These are phyloP conservation scores for Cercophora sp. DNA, from an alignment of 495 filamentous ascomycete species.

Conservation along the genomic window DNA sequence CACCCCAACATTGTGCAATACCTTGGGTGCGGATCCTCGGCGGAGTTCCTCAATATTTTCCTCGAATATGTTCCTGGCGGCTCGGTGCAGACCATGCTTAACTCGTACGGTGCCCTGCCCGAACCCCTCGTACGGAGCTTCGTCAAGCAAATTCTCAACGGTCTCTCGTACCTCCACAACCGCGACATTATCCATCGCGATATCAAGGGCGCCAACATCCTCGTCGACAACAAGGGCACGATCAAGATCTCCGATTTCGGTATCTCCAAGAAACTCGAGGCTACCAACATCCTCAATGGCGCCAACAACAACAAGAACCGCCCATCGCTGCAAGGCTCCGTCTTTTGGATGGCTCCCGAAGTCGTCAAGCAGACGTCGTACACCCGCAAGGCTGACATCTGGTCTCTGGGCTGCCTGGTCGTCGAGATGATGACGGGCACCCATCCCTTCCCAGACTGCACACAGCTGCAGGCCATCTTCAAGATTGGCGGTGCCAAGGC, in stretches of 20 bases:
- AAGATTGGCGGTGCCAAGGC: constrained; percentile 89
- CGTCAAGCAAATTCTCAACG: constrained; percentile 90
- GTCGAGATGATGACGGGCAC: constrained; percentile 99
- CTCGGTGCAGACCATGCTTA: constrained; percentile 95
- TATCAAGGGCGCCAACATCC: constrained; percentile 98
- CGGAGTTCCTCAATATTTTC: constrained; percentile 97
- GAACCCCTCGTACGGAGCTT: constrained; percentile 95
- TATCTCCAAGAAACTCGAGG: constrained; percentile 76
- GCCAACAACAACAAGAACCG: constrained; percentile 70
- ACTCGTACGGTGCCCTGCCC: constrained; percentile 91
- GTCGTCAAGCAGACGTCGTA: constrained; percentile 97
- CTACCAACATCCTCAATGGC: constrained; percentile 49
- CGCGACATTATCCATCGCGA: constrained; percentile 97
- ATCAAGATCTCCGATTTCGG: constrained; percentile 99
- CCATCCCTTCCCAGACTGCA: constrained; percentile 96
- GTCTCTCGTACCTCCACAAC: constrained; percentile 92
- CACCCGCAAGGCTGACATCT: constrained; percentile 99
- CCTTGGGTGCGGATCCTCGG: constrained; percentile 85
- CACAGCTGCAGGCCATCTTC: constrained; percentile 96
- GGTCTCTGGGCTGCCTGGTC: constrained; percentile 93
- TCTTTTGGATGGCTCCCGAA: constrained; percentile 99
- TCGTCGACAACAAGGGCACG: constrained; percentile 97
- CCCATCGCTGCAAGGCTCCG: constrained; percentile 91
- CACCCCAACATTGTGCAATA: constrained; percentile 99
- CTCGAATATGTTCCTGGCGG: constrained; percentile 98